A percentile compares a stretch with the other conserved stretches of the same genome.
phyloP scores from a whole-genome alignment of 106 monocot genomes.

The Agapanthus africanus region DNA sequence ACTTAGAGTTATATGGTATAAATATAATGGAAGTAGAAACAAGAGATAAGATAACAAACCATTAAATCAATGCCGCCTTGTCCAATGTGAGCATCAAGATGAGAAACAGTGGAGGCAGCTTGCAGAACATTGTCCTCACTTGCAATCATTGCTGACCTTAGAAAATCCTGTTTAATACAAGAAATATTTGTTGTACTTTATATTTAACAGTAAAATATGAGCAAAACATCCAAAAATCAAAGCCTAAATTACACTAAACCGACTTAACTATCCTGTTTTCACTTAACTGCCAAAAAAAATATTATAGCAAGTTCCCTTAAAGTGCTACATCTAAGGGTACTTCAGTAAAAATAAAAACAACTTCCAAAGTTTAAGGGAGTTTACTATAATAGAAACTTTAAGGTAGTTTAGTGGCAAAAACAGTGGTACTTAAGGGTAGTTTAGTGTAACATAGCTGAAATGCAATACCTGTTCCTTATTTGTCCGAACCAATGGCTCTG shows the following conservation, averaged over 20 bases:
- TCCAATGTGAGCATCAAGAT: conserved; percentile 34
- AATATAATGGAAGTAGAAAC: background rate
- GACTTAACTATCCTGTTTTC: too few relatives aligned
- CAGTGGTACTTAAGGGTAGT: too few relatives aligned
- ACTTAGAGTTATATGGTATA: background rate
- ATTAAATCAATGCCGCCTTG: conserved; percentile 45
- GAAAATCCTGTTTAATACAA: conserved; percentile 43
- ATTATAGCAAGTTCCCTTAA: too few relatives aligned
- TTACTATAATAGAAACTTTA: too few relatives aligned
- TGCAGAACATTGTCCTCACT: conserved; percentile 20
- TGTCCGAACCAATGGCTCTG: conserved; percentile 13
- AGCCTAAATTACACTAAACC: too few relatives aligned
- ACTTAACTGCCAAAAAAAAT: too few relatives aligned
- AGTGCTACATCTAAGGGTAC: too few relatives aligned
- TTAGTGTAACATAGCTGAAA: too few relatives aligned
- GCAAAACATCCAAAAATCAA: too few relatives aligned
- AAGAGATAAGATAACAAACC: conserved; percentile 13
- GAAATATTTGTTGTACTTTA: background rate
- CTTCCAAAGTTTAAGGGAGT: too few relatives aligned
- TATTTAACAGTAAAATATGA: background rate
- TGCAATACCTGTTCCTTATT: conserved; percentile 59
- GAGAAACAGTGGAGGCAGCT: conserved; percentile 13
- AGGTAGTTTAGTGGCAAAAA: too few relatives aligned
- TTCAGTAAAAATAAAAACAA: too few relatives aligned
- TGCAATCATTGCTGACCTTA: conserved; percentile 27